phyloP scores from a whole-genome alignment of 2,329 filamentous ascomycete genomes.

The Tolypocladium paradoxum region DNA sequence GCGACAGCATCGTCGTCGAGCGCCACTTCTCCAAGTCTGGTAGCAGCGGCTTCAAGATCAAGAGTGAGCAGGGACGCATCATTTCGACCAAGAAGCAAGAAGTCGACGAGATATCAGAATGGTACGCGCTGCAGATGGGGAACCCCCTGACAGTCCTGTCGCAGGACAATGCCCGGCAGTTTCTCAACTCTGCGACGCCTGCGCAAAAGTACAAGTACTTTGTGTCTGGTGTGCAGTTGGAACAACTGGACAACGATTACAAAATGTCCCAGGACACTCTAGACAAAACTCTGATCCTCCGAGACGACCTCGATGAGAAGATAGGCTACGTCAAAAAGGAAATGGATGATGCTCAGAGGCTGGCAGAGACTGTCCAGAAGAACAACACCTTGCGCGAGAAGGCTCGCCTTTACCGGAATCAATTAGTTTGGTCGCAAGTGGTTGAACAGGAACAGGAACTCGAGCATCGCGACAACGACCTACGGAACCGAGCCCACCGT shows the following conservation, averaged over 20 bases:
- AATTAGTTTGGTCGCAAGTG: constrained; percentile 83
- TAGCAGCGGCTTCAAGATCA: constrained; percentile 76
- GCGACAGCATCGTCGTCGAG: constrained; percentile 80
- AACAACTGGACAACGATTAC: constrained; percentile 88
- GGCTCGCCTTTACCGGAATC: constrained; percentile 46
- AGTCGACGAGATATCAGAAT: constrained; percentile 87
- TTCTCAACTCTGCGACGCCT: constrained; percentile 74
- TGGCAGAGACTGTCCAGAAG: constrained; percentile 54
- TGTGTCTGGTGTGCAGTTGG: constrained; percentile 84
- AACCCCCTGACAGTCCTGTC: constrained; percentile 94
- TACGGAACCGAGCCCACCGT: constrained; percentile 12
- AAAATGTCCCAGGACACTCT: constrained; percentile 68
- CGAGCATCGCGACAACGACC: constrained; percentile 18
- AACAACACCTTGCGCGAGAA: constrained; percentile 54
- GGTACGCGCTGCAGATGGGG: constrained; percentile 86
- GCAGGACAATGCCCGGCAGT: constrained; percentile 89
- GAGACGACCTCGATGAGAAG: constrained; percentile 24
- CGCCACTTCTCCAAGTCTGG: constrained; percentile 71
- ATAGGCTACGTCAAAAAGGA: constrained; percentile 25
- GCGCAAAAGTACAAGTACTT: constrained; percentile 94
- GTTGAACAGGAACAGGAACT: constrained; percentile 57
- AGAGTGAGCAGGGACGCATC: constrained; percentile 55
- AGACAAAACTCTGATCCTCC: constrained; percentile 45
- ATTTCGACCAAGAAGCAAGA: constrained; percentile 79
- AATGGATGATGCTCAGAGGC: constrained; percentile 49